Evolutionary conservation across 2,329 filamentous ascomycete species (phyloP).

Genomic region (Aureobasidium sp.): DNA sequence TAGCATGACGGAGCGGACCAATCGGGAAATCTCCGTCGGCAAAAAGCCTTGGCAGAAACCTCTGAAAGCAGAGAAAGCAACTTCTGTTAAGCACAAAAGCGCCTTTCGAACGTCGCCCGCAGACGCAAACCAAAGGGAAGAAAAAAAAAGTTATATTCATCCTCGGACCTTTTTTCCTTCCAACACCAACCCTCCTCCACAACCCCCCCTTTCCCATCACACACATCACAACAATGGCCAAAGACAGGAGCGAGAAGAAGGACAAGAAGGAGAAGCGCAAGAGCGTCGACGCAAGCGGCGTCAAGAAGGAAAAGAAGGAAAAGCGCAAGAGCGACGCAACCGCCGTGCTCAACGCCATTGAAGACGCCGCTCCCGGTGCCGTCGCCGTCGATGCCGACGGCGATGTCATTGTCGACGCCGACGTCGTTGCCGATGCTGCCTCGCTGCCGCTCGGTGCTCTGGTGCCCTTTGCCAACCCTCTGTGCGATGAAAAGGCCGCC

Average conservation of each 20-base stretch:
- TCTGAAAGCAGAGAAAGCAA: not conserved
- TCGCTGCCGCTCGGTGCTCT: conserved; percentile 46
- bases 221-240: conserved; percentile 28
- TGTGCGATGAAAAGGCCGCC: conserved; percentile 69
- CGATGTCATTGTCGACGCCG: conserved; percentile 28
- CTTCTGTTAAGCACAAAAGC: not conserved
- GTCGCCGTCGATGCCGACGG: conserved; percentile 36
- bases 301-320: conserved; percentile 49
- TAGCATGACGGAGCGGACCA: not conserved
- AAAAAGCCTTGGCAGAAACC: conserved; percentile 10
- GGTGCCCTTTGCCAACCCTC: conserved; percentile 75
- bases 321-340: conserved; percentile 56
- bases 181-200: not conserved
- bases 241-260: conserved; percentile 36
- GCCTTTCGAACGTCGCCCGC: too few relatives aligned
- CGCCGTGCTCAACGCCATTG: conserved; percentile 59
- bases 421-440: conserved; percentile 31
- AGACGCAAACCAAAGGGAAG: too few relatives aligned
- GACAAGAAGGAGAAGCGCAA: conserved; percentile 33
- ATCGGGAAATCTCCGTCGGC: conserved; percentile 2
- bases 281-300: conserved; percentile 24
- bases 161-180: too few relatives aligned
- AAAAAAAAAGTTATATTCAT: conserved; percentile 12
- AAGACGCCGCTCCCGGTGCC: conserved; percentile 45
- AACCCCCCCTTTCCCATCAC: not conserved